Conservation (phyloP, 2,329 filamentous ascomycete genomes). For the Nothopassalora personata region DNA sequence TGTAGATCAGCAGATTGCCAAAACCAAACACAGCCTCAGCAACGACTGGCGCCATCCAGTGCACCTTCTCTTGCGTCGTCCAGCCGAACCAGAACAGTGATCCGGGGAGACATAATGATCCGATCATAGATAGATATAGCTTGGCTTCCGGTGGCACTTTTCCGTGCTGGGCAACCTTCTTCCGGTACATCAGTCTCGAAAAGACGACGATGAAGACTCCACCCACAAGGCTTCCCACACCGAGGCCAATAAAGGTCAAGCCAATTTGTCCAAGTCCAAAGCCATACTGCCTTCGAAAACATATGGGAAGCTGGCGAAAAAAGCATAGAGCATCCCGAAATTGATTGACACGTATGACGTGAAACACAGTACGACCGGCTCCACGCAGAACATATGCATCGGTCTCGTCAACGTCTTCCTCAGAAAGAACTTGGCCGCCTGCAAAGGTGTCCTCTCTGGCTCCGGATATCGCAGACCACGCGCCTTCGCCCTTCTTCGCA, state of each 20-base stretch:
- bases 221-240: slow-evolving; percentile 18
- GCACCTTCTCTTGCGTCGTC: slow-evolving; percentile 28
- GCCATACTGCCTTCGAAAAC: slow-evolving; percentile 27
- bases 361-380: slow-evolving; percentile 38
- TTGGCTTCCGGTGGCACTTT: slow-evolving; percentile 27
- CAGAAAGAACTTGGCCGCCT: slow-evolving; percentile 4
- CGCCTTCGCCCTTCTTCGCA: slow-evolving; percentile 22
- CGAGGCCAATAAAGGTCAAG: slow-evolving; percentile 28
- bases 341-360: slow-evolving; percentile 37
- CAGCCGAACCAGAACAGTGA: slow-evolving; percentile 35
- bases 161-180: slow-evolving; percentile 8
- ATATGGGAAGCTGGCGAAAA: slow-evolving; percentile 36
- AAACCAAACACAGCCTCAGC: slow-evolving; percentile 21
- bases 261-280: slow-evolving; percentile 29
- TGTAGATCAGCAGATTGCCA: slow-evolving; percentile 28
- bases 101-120: slow-evolving; percentile 27
- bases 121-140: slow-evolving; percentile 32
- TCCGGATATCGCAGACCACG: background rate
- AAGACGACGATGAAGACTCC: slow-evolving; percentile 17
- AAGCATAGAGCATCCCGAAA: slow-evolving; percentile 39
- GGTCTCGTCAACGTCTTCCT: slow-evolving; percentile 21
- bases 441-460: background rate
- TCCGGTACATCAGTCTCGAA: slow-evolving; percentile 21
- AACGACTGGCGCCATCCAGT: slow-evolving; percentile 37
- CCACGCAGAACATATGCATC: slow-evolving; percentile 35